phyloP scores from a whole-genome alignment of 75 land plant genomes.

The Cunninghamia lanceolata region DNA sequence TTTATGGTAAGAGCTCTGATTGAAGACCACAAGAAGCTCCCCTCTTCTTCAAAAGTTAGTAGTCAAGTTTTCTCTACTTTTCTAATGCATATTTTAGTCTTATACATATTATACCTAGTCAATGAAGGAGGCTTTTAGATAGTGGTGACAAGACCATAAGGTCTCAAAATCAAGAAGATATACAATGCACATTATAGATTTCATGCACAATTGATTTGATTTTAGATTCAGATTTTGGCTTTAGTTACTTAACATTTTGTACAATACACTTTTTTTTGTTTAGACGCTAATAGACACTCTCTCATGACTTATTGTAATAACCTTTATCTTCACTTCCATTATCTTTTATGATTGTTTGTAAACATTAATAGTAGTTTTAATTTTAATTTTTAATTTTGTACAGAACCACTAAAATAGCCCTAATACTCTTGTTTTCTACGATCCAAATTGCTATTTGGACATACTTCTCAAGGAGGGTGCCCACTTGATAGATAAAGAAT shows the following conservation, averaged over 20 bases:
- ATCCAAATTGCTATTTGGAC: slow-evolving; percentile 50
- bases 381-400: too few species aligned
- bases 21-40: slow-evolving; percentile 45
- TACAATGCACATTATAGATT: too few species aligned
- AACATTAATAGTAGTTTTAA: not conserved
- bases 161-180: too few species aligned
- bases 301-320: too few species aligned
- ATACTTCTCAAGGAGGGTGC: slow-evolving; percentile 51
- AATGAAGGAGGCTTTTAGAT: too few species aligned
- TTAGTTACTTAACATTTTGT: too few species aligned
- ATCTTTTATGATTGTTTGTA: not conserved
- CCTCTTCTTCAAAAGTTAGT: slow-evolving; percentile 49
- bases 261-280: too few species aligned
- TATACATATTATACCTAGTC: not conserved
- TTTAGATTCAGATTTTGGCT: too few species aligned
- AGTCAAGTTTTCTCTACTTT: not conserved
- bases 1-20: slow-evolving; percentile 64
- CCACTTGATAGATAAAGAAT: slow-evolving; percentile 55
- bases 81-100: not conserved
- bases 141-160: too few species aligned
- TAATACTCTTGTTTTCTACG: slow-evolving; percentile 24
- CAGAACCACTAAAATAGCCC: not conserved
- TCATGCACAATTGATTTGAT: too few species aligned
- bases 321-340: not conserved
- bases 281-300: too few species aligned